A percentile compares a stretch with the other conserved stretches of the same genome.
Evolutionary conservation across 345 rosid species (phyloP).

Genomic region (Camelina laxa): DNA sequence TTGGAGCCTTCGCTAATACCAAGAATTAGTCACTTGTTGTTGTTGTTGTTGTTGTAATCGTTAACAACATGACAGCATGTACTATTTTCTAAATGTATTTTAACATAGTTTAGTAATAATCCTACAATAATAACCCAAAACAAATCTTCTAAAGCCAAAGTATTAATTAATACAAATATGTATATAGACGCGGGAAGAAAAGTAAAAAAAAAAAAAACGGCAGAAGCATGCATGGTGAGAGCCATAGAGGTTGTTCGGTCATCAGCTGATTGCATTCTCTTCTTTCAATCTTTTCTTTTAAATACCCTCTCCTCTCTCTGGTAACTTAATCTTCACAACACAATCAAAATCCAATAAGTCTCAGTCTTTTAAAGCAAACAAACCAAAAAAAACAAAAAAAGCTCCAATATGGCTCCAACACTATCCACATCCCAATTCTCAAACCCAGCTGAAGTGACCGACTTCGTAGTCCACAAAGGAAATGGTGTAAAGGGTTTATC

Average conservation of each 20-base stretch:
- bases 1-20: too few relatives aligned
- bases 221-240: slow-evolving; percentile 45
- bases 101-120: neutral
- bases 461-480: slow-evolving; percentile 52
- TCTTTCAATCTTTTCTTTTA: slow-evolving; percentile 31
- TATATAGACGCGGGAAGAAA: slow-evolving; percentile 31
- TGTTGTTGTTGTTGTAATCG: neutral
- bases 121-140: neutral
- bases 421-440: slow-evolving; percentile 25
- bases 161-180: neutral
- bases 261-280: slow-evolving; percentile 29
- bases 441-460: slow-evolving; percentile 39
- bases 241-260: slow-evolving; percentile 45
- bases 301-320: slow-evolving; percentile 40
- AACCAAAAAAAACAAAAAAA: neutral
- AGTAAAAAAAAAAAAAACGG: slow-evolving; percentile 12
- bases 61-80: neutral
- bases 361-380: neutral
- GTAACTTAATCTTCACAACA: slow-evolving; percentile 15
- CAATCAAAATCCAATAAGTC: neutral
- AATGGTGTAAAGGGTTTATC: slow-evolving; percentile 59
- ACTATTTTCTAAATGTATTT: neutral
- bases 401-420: slow-evolving; percentile 47
- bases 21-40: too few relatives aligned
- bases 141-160: neutral